Conservation (phyloP, 305 asterid species). For the Solanum hybrid region DNA sequence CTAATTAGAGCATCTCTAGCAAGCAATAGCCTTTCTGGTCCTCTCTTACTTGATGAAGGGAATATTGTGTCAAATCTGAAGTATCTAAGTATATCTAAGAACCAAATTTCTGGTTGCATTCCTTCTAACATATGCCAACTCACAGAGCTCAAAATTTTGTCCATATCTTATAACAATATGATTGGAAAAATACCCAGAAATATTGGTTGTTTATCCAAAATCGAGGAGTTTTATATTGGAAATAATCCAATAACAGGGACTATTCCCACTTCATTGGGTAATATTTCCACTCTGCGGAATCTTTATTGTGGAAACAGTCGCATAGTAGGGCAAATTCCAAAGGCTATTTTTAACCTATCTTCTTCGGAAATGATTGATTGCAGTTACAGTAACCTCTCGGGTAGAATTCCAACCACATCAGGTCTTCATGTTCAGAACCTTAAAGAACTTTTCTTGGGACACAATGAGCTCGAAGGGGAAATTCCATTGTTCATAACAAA, state of each 20-base stretch:
- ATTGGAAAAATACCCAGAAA: neutral
- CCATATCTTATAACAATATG: neutral
- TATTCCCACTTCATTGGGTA: neutral
- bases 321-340: neutral
- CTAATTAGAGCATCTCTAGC: neutral
- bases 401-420: constrained; percentile 3
- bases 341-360: constrained; percentile 11
- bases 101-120: neutral
- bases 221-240: neutral
- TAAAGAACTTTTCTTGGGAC: neutral
- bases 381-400: neutral
- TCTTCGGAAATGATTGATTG: neutral
- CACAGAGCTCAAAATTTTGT: neutral
- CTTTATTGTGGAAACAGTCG: neutral
- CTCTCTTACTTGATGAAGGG: neutral
- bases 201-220: neutral
- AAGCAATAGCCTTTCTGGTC: neutral
- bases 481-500: neutral
- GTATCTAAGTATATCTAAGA: neutral
- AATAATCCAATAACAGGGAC: neutral
- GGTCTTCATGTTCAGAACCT: constrained; percentile 9
- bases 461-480: constrained; percentile 1
- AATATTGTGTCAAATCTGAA: neutral
- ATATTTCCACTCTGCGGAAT: neutral
- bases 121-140: neutral